Percentiles rank a stretch among this genome's conserved stretches.
phyloP scores from a whole-genome alignment of 2,329 filamentous ascomycete genomes.

The Colletotrichum magnum region DNA sequence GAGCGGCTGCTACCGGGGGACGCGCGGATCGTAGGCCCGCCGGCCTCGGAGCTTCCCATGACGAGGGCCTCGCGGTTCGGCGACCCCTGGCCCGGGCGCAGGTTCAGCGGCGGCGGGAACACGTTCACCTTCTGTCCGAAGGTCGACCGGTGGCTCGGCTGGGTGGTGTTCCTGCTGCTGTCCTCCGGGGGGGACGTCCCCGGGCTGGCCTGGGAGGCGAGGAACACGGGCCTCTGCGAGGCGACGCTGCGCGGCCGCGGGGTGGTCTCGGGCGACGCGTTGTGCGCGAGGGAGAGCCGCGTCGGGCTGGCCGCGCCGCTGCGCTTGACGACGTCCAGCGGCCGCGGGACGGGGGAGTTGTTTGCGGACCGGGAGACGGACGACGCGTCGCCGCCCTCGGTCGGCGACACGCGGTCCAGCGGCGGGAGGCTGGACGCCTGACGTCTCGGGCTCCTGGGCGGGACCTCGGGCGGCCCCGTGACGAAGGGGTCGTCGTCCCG shows the following conservation, averaged over 20 bases:
- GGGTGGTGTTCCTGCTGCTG: slow-evolving; percentile 1
- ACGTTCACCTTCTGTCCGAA: slow-evolving; percentile 30
- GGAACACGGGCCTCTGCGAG: slow-evolving; percentile 40
- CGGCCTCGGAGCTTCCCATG: slow-evolving; percentile 2
- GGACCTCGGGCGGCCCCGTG: slow-evolving; percentile 19
- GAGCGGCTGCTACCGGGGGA: background rate
- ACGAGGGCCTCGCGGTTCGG: slow-evolving; percentile 3
- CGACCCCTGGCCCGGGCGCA: slow-evolving; percentile 21
- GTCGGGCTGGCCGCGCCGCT: background rate
- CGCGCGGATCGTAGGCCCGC: background rate
- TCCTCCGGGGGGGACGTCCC: slow-evolving; percentile 38
- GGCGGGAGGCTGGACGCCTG: slow-evolving; percentile 22
- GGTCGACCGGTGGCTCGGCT: slow-evolving; percentile 17
- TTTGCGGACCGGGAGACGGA: slow-evolving; percentile 17
- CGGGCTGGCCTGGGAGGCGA: slow-evolving; percentile 38
- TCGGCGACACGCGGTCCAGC: background rate
- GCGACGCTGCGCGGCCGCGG: slow-evolving; percentile 37
- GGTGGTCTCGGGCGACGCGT: slow-evolving; percentile 11
- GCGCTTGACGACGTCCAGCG: slow-evolving; percentile 22
- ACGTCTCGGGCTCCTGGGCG: slow-evolving; percentile 23
- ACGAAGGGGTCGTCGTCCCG: slow-evolving; percentile 37
- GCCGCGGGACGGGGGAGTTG: slow-evolving; percentile 30
- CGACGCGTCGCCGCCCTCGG: slow-evolving; percentile 1
- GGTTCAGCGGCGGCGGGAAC: slow-evolving; percentile 35
- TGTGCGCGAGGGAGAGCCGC: slow-evolving; percentile 21